A percentile compares a stretch with the other conserved stretches of the same genome.
Conservation (phyloP, 768 basidiomycete genomes). For the Podaxis sp. region DNA sequence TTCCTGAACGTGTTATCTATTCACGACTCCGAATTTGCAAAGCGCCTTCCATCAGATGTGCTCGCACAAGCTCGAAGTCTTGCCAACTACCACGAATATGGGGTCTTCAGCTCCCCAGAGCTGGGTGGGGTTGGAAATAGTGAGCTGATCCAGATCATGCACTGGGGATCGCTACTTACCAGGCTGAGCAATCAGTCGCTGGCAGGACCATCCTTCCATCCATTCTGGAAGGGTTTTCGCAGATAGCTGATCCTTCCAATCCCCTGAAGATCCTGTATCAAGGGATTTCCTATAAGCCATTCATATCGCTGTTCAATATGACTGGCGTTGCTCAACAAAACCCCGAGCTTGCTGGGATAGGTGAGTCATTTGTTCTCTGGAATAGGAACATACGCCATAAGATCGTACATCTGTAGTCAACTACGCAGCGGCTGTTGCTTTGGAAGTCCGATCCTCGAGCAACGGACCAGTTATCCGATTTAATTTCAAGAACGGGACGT, state of each 20-base stretch:
- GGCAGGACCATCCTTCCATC: constrained; percentile 63
- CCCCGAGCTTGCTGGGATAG: constrained; percentile 57
- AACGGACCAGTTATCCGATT: constrained; percentile 57
- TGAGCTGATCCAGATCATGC: constrained; percentile 23
- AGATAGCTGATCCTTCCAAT: constrained; percentile 48
- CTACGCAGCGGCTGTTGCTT: constrained; percentile 55
- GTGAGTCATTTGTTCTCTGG: constrained; percentile 30
- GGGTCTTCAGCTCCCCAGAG: constrained; percentile 56
- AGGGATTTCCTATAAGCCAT: constrained; percentile 75
- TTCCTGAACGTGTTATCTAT: constrained; percentile 74
- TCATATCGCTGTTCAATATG: constrained; percentile 78
- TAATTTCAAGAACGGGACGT: constrained; percentile 70
- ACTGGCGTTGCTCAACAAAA: constrained; percentile 52
- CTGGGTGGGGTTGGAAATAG: constrained; percentile 66
- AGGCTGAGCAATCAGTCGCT: constrained; percentile 49
- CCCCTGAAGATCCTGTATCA: constrained; percentile 59
- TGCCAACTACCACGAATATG: constrained; percentile 75
- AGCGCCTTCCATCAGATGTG: constrained; percentile 44
- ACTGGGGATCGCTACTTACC: not conserved
- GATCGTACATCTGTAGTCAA: constrained; percentile 41
- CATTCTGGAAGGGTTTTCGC: constrained; percentile 52
- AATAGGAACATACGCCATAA: not conserved
- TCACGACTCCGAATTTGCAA: constrained; percentile 58
- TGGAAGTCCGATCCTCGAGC: constrained; percentile 54
- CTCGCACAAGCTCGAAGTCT: constrained; percentile 57